These are phyloP conservation scores for Byssochlamys sp. DNA, from an alignment of 2,329 filamentous ascomycete genomes.

Conservation along the genomic window DNA sequence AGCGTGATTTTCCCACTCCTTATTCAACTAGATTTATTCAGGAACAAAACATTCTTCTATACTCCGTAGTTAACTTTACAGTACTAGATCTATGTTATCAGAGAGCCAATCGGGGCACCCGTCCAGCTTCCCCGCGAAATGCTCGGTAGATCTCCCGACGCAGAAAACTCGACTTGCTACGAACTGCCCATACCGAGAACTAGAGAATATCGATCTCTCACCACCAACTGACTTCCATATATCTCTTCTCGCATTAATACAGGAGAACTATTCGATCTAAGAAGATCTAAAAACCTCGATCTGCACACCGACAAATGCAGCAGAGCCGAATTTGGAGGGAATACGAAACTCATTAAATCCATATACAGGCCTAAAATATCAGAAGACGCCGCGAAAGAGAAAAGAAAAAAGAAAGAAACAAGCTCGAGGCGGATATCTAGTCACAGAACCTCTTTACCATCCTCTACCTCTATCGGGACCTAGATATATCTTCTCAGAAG, in stretches of 20 bases:
- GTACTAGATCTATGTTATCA: not conserved
- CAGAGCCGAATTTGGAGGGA: not conserved
- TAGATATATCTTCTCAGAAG: not conserved
- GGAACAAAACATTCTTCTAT: not conserved
- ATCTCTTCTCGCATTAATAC: too few relatives aligned
- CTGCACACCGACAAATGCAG: not conserved
- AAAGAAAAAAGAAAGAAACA: not conserved
- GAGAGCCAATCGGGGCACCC: not conserved
- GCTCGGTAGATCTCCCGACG: slow-evolving; percentile 10
- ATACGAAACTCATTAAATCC: not conserved
- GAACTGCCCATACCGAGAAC: not conserved
- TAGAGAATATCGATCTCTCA: too few relatives aligned
- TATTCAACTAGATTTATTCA: not conserved
- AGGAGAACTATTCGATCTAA: too few relatives aligned
- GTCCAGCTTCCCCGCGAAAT: not conserved
- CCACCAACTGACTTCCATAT: too few relatives aligned
- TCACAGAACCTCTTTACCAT: not conserved
- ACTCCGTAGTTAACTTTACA: not conserved
- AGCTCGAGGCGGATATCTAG: too few relatives aligned
- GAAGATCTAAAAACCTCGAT: too few relatives aligned
- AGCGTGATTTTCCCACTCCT: too few relatives aligned
- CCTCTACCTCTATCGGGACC: not conserved
- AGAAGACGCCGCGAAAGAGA: not conserved
- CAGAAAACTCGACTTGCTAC: not conserved
- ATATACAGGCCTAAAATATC: not conserved